Evolutionary conservation across 2,329 filamentous ascomycete genomes (phyloP).

Genomic region (Thyridium curvatum): DNA sequence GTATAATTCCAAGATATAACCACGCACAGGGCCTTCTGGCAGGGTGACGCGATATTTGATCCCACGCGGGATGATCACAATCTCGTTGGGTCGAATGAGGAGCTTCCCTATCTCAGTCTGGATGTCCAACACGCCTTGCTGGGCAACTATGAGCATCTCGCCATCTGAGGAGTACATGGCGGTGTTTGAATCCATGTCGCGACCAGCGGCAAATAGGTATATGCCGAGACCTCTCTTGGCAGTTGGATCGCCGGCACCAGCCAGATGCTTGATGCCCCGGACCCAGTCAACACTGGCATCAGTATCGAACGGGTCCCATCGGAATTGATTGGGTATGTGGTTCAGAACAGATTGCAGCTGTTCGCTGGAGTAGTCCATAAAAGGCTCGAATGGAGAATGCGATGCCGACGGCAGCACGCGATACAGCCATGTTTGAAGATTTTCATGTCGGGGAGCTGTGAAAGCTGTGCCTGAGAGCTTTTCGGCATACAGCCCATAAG

Average conservation of each 20-base stretch:
- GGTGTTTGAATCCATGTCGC: conserved; percentile 58
- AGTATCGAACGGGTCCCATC: conserved; percentile 63
- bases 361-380: conserved; percentile 7
- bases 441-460: conserved; percentile 61
- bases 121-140: conserved; percentile 58
- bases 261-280: conserved; percentile 52
- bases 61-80: conserved; percentile 54
- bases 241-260: conserved; percentile 64
- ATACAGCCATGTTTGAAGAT: conserved; percentile 69
- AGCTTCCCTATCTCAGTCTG: conserved; percentile 59
- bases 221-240: conserved; percentile 64
- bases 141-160: conserved; percentile 61
- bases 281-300: conserved; percentile 31
- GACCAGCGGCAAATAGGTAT: conserved; percentile 62
- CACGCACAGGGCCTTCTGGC: conserved; percentile 48
- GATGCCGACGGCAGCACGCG: conserved; percentile 60
- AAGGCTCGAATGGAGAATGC: conserved; percentile 45
- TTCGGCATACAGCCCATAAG: conserved; percentile 76
- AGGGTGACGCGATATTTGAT: conserved; percentile 30
- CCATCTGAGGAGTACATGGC: conserved; percentile 69
- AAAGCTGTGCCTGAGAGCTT: conserved; percentile 69
- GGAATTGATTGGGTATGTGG: conserved; percentile 64
- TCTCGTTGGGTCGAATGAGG: conserved; percentile 57
- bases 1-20: conserved; percentile 57
- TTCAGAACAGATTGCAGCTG: conserved; percentile 42